phyloP scores from a whole-genome alignment of 306 rosid species.

The Lathyrus aphaca region DNA sequence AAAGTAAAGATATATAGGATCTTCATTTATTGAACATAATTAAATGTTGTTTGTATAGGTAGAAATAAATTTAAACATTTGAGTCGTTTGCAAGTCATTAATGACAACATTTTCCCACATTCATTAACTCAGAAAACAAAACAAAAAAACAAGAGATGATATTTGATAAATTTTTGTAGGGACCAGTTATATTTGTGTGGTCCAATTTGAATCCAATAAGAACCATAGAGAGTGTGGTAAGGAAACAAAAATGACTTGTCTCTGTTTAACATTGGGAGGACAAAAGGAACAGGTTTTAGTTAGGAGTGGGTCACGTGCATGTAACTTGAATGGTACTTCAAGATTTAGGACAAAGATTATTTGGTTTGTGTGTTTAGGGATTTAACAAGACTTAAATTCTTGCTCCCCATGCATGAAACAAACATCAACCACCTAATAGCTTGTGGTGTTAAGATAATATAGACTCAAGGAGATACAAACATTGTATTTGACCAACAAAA shows the following conservation, averaged over 20 bases:
- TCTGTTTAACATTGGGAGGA: conserved; percentile 26
- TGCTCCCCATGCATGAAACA: conserved; percentile 27
- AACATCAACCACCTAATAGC: conserved; percentile 24
- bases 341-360: background rate
- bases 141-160: background rate
- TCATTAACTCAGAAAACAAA: background rate
- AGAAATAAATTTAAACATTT: background rate
- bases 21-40: background rate
- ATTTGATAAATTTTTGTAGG: background rate
- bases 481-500: conserved; percentile 32
- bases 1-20: background rate
- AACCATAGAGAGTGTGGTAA: background rate
- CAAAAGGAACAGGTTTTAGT: conserved; percentile 4
- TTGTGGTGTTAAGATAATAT: background rate
- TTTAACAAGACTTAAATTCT: conserved; percentile 18
- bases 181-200: background rate
- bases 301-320: conserved; percentile 34
- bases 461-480: background rate
- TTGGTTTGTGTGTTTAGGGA: conserved; percentile 15
- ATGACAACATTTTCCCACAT: background rate
- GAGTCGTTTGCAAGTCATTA: background rate
- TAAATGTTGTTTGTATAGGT: background rate
- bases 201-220: conserved; percentile 22
- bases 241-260: background rate
- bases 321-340: conserved; percentile 34